Percentiles rank a stretch among this genome's conserved stretches.
phyloP scores from a whole-genome alignment of 2,329 filamentous ascomycete species.

The Sarocladium strictum region DNA sequence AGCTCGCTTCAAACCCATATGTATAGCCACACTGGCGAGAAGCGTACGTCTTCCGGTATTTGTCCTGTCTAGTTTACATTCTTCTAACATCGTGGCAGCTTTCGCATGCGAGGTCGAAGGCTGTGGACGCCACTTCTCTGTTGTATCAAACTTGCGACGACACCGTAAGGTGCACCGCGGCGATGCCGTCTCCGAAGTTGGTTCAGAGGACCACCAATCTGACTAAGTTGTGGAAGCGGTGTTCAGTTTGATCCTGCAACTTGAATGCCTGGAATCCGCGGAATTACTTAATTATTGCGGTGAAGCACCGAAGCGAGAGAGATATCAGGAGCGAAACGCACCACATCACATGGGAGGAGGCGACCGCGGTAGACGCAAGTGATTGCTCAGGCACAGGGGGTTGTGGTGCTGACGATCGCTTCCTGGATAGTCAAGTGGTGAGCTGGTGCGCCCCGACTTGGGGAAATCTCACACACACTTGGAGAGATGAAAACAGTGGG shows the following conservation, averaged over 20 bases:
- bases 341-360: neutral
- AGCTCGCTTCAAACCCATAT: conserved; percentile 96
- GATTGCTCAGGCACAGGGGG: no score
- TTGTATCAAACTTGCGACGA: conserved; percentile 89
- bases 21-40: conserved; percentile 97
- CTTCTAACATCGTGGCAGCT: conserved; percentile 44
- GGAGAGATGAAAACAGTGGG: neutral
- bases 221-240: conserved; percentile 33
- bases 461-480: neutral
- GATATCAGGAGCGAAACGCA: neutral
- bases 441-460: neutral
- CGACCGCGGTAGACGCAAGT: neutral
- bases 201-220: conserved; percentile 58
- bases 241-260: neutral
- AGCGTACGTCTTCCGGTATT: conserved; percentile 63
- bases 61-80: neutral
- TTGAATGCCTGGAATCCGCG: no score
- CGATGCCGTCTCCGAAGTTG: conserved; percentile 57
- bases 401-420: neutral
- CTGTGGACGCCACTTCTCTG: conserved; percentile 92
- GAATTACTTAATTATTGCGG: neutral
- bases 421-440: conserved; percentile 5
- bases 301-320: neutral
- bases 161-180: conserved; percentile 91
- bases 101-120: conserved; percentile 93